Base-by-base conservation (phyloP, 441 rosid genomes). In the Aquilaria agallochum region DNA sequence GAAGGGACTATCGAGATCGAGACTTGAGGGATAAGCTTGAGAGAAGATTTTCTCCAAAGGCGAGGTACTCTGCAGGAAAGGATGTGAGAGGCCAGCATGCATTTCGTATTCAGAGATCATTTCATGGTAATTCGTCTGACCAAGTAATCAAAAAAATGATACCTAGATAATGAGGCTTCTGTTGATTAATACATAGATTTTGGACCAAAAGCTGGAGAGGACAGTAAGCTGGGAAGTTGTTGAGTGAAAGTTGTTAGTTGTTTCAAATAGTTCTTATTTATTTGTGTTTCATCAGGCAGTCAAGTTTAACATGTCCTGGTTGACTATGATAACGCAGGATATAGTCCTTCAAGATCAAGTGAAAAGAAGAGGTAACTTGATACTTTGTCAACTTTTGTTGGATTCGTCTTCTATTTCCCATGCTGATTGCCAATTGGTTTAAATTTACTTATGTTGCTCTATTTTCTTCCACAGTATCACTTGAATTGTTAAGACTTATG, bases 11-110 rank as follows among this genome's bases (percentile, higher is more conserved):
- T 80, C 70, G 78, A 53, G 85, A 75, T 73, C 73, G 72, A 74
- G 97, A 95, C 79, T 78, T 92, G 76, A 88, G 98, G 79, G 76
- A 79, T 78, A 92, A 74, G 71, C 91, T 87, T 80, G 97, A 85
- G 66, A 79, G 78, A 71, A 92, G 88, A 64, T 69, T 69, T 67
- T 92, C 95, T 74, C 91, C 92, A 27, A 75, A 61, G 71, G 73
- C 59, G 66, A 85, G 82, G 68, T 70, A 73, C 74, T 80, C 98
- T 60, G 74, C 79, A n/a, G 78, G 74, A 66, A 76, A 82, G 74
- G 78, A 76, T 81, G 71, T 74, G 63, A 77, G 90, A 68, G 70
- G 71, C 55, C 63, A 56, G 44, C 78, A 45, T 45, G 62, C 72
- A 56, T 79, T 74, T 60, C 82, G 11, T 50, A 91, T 98, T 95